Evolutionary conservation across 305 asterid species (phyloP), one percentile per base, ranked within the genome.

Genomic region (Rubia tinctorum): DNA sequence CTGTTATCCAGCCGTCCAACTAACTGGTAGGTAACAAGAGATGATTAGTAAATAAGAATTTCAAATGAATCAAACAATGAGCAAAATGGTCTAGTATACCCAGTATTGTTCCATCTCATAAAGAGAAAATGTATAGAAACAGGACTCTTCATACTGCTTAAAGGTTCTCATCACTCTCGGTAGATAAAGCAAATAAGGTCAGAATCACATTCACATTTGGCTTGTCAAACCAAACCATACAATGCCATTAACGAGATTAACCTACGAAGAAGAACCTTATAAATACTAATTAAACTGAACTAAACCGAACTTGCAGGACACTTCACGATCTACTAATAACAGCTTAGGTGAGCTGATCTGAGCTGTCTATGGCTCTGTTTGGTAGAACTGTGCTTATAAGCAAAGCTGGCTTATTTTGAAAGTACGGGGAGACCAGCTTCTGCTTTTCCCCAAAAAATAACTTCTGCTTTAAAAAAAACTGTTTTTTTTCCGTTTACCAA

Each of bases 1-100:
- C 99, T 92, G 72, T 95, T 95, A 85, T 95, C 99, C 3, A 95
- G 96, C 77, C 99, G 89, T 6, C 99, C 98, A 61, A 95, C 97
- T 84, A 95, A 85, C 99, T 92, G 82, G 68, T 14, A 59, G 65
- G 62, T 74, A 59, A 74, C 60, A 73, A 17, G 71, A 60, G 81
- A 25, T 74, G 70, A 49, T 30, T 30, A 27, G 6, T 14, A 0
- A 62, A 34, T 58, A 51, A 64, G 18, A 47, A 4, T 7, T 43
- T 17, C 25, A 56, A 56, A n/a, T 6, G 12, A 56, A 55, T 17
- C 2, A 66, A 53, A 11, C 30, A 59, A 17, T 22, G 39, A 30
- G 34, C 34, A 30, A 30, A 30, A 30, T 30, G 34, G 34, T 30
- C 34, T 30, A 1, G 34, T 30, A 30, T 3, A 30, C 34, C 34